Evolutionary conservation across 176 grass and related monocot species (phyloP), one percentile per base, ranked within the genome.

Genomic region (Bonia amplexicaulis): DNA sequence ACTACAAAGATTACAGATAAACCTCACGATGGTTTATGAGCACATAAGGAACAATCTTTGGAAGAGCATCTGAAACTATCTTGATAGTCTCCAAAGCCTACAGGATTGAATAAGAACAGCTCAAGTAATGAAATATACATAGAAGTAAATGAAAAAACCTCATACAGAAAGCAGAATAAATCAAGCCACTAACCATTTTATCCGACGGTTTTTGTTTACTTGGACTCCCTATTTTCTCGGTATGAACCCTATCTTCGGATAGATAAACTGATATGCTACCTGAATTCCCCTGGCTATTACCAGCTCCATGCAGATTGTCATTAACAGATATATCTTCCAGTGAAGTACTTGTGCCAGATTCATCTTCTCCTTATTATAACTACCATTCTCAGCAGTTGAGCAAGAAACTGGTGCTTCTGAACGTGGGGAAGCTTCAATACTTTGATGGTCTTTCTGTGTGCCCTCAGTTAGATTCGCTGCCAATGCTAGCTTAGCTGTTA

Each of bases 1-100:
- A 84, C 23, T 74, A 89, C 62, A 33, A 72, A 70, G 75, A 48
- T 83, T 80, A 39, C 79, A 92, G 77, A 88, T 90, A 79, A 92
- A 98, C 96, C 96, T 98, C 96, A 89, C 93, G 96, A 77, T 98
- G 93, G 89, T 95, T 98, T 89, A 98, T 98, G 44, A 98, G 89
- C 79, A 98, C 96, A 78, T 95, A 98, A 25, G 96, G 96, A 59
- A 93, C 96, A 87, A 98, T 95, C 87, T 98, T 98, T 35, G 96
- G 96, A 87, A 98, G 92, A 81, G 91, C 93, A 89, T 98, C 93
- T 87, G 96, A 95, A 88, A 98, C 85, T 80, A 95, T 94, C 80
- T 93, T 94, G 80, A 98, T 95, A 78, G 93, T 95, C 76, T 98
- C 93, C 91, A 95, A 83, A 78, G 87, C 93, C 96, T 98, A 82